phyloP scores from a whole-genome alignment of 2,329 filamentous ascomycete species.

The Aureobasidium zeae region DNA sequence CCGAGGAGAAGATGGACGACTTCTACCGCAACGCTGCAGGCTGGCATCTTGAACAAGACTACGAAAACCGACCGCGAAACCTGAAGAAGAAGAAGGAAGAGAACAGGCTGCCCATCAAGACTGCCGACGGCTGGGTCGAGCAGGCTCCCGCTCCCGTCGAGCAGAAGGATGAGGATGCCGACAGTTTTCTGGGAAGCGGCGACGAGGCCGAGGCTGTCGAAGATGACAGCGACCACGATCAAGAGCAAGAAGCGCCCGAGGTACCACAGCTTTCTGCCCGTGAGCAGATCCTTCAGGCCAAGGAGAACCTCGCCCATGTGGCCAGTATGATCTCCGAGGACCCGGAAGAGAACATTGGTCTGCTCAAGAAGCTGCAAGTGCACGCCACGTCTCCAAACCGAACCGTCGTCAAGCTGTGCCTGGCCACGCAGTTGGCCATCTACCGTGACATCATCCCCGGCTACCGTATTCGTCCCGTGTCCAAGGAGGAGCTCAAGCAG shows the following conservation, averaged over 20 bases:
- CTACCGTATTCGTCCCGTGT: slow-evolving; percentile 79
- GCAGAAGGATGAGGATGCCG: slow-evolving; percentile 46
- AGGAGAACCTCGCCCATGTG: slow-evolving; percentile 83
- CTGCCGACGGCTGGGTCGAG: slow-evolving; percentile 64
- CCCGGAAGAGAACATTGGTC: slow-evolving; percentile 77
- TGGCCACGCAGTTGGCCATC: slow-evolving; percentile 78
- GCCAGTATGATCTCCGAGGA: slow-evolving; percentile 78
- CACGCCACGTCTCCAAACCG: slow-evolving; percentile 60
- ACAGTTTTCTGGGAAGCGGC: slow-evolving; percentile 54
- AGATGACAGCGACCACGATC: slow-evolving; percentile 34
- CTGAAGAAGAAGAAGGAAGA: slow-evolving; percentile 64
- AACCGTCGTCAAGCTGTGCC: slow-evolving; percentile 72
- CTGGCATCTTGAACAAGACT: slow-evolving; percentile 89
- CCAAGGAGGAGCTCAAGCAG: slow-evolving; percentile 62
- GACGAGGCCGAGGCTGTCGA: slow-evolving; percentile 34
- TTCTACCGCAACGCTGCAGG: slow-evolving; percentile 55
- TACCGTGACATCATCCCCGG: slow-evolving; percentile 96
- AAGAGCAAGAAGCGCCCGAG: slow-evolving; percentile 41
- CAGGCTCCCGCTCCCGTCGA: slow-evolving; percentile 26
- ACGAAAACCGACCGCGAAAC: slow-evolving; percentile 72
- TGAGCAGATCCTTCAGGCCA: slow-evolving; percentile 74
- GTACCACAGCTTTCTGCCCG: slow-evolving; percentile 60
- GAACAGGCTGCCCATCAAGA: slow-evolving; percentile 77
- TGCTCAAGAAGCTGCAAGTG: slow-evolving; percentile 67
- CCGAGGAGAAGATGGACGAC: slow-evolving; percentile 18